phyloP scores from a whole-genome alignment of 345 rosid genomes.

The Moricandia moricandioides region DNA sequence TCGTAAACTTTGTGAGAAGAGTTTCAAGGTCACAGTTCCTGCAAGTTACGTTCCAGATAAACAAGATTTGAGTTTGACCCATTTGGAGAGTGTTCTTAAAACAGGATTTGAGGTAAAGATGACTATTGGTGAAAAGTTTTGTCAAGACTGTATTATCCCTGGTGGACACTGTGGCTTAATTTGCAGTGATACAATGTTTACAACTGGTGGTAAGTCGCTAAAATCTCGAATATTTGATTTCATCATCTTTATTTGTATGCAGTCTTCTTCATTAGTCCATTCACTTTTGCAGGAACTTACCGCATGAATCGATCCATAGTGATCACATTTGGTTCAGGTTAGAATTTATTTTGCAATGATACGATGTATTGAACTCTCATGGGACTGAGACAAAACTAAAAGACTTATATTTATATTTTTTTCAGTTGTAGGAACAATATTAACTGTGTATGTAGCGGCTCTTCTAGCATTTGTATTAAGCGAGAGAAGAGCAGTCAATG shows the following conservation, averaged over 20 bases:
- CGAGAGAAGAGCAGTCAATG: neutral
- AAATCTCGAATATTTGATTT: neutral
- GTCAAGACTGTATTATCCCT: neutral
- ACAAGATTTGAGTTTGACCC: neutral
- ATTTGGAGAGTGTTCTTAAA: neutral
- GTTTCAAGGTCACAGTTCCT: neutral
- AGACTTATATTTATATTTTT: neutral
- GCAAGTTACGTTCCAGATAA: neutral
- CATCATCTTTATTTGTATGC: neutral
- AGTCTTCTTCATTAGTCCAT: neutral
- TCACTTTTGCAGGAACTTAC: neutral
- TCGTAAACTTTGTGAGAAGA: neutral
- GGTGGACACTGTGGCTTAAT: conserved; percentile 9
- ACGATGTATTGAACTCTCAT: neutral
- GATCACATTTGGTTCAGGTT: conserved; percentile 5
- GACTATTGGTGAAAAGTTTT: neutral
- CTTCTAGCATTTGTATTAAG: neutral
- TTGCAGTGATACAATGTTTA: neutral
- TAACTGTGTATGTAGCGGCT: neutral
- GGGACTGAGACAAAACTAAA: neutral
- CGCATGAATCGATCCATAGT: neutral
- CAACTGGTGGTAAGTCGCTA: neutral
- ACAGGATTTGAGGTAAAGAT: neutral
- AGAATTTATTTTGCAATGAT: neutral
- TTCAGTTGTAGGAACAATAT: neutral